A percentile compares a stretch with the other conserved stretches of the same genome.
These are phyloP conservation scores for Echites panduratus DNA, from an alignment of 257 asterid genomes.

Conservation along the genomic window DNA sequence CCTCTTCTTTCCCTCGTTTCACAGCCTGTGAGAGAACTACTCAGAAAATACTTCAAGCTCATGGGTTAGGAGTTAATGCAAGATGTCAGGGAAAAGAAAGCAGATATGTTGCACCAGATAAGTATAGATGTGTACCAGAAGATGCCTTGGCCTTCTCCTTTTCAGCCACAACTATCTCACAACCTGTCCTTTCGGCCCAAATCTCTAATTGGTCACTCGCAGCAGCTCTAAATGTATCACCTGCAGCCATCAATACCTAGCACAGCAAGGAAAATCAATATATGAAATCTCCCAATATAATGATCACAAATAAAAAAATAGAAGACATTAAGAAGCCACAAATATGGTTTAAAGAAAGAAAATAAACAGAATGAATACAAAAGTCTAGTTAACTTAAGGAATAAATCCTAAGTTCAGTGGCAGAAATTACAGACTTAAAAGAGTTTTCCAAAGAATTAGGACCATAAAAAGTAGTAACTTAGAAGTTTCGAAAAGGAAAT, in stretches of 20 bases:
- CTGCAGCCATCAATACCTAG: slow-evolving; percentile 90
- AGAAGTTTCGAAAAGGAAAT: not conserved
- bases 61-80: slow-evolving; percentile 22
- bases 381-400: no score
- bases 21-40: slow-evolving; percentile 98
- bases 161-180: slow-evolving; percentile 89
- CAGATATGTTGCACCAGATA: slow-evolving; percentile 5
- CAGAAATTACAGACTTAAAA: not conserved
- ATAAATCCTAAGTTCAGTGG: not conserved
- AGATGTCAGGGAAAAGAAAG: not conserved
- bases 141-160: slow-evolving; percentile 84
- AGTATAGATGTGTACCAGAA: slow-evolving; percentile 43
- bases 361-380: not conserved
- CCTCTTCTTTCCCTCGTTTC: slow-evolving; percentile 72
- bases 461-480: not conserved
- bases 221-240: slow-evolving; percentile 98
- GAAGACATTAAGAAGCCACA: not conserved
- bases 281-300: not conserved
- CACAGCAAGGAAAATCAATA: slow-evolving; percentile 5
- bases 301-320: not conserved
- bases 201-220: slow-evolving; percentile 91
- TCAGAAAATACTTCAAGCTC: slow-evolving; percentile 66
- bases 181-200: slow-evolving; percentile 94
- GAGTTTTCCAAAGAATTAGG: not conserved
- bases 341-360: not conserved